Conservation (phyloP, 306 rosid genomes). For the Pyrus bretschneideri region DNA sequence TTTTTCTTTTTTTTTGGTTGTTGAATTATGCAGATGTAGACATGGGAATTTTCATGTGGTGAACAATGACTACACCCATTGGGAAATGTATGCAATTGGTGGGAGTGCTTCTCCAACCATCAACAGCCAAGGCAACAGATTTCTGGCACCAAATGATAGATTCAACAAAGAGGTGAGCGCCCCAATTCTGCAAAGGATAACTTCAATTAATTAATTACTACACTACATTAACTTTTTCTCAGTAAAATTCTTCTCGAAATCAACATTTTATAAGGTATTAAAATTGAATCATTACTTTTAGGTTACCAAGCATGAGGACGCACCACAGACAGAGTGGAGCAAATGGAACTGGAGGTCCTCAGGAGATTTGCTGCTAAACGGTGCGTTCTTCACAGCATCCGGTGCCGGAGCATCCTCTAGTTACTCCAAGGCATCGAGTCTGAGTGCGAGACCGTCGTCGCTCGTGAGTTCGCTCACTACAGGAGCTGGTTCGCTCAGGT, state of each 20-base stretch:
- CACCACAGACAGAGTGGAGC: conserved; percentile 58
- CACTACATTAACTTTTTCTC: background rate
- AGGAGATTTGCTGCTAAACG: conserved; percentile 74
- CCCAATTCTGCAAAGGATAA: too few species aligned
- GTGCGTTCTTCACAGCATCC: conserved; percentile 70
- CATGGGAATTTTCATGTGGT: conserved; percentile 96
- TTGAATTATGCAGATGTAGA: conserved; percentile 57
- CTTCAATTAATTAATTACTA: background rate
- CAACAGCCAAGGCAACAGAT: conserved; percentile 90
- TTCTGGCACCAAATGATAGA: conserved; percentile 56
- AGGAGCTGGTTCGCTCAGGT: conserved; percentile 57
- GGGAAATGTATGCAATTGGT: conserved; percentile 90
- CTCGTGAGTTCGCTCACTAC: conserved; percentile 61
- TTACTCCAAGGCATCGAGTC: conserved; percentile 78
- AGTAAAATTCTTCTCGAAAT: background rate
- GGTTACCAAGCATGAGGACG: conserved; percentile 63
- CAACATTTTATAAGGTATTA: background rate
- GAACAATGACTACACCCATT: conserved; percentile 86
- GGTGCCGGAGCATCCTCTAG: conserved; percentile 74
- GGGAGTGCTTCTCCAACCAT: conserved; percentile 92
- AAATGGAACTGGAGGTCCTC: conserved; percentile 87
- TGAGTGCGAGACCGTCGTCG: conserved; percentile 68
- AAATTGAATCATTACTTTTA: background rate
- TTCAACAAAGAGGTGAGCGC: conserved; percentile 61
- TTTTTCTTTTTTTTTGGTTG: too few species aligned